phyloP scores from a whole-genome alignment of 805 yeast species.

The Candida chauliodis region DNA sequence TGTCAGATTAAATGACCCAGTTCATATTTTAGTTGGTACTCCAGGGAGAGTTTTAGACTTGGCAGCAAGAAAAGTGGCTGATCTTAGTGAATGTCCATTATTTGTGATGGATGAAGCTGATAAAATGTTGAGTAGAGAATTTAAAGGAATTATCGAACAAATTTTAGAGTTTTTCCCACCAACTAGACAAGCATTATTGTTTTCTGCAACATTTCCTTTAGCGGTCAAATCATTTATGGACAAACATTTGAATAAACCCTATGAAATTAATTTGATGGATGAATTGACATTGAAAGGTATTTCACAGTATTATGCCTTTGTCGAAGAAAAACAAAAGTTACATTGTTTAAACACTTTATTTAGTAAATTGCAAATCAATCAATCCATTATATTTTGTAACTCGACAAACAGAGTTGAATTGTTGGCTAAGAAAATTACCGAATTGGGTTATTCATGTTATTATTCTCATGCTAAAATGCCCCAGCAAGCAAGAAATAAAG shows the following conservation, averaged over 20 bases:
- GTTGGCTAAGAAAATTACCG: conserved; percentile 92
- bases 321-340: conserved; percentile 92
- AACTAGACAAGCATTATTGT: conserved; percentile 71
- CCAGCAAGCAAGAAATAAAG: conserved; percentile 94
- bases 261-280: conserved; percentile 96
- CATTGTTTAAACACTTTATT: conserved; percentile 94
- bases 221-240: conserved; percentile 92
- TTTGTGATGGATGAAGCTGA: conserved; percentile 99
- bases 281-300: conserved; percentile 95
- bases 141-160: conserved; percentile 81
- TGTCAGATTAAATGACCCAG: conserved; percentile 85
- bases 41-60: conserved; percentile 96
- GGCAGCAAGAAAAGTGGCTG: conserved; percentile 84
- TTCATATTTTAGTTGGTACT: conserved; percentile 93
- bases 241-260: conserved; percentile 83
- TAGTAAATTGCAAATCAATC: conserved; percentile 91
- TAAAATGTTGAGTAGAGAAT: conserved; percentile 89
- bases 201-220: conserved; percentile 94
- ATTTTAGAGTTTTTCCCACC: conserved; percentile 76
- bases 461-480: conserved; percentile 98
- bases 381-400: conserved; percentile 94
- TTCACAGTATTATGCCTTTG: conserved; percentile 97
- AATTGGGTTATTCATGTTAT: conserved; percentile 92
- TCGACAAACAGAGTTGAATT: conserved; percentile 95
- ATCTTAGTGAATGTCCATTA: conserved; percentile 78